Base-by-base conservation (phyloP, 2,329 filamentous ascomycete genomes). In the Cercospora sp. region DNA sequence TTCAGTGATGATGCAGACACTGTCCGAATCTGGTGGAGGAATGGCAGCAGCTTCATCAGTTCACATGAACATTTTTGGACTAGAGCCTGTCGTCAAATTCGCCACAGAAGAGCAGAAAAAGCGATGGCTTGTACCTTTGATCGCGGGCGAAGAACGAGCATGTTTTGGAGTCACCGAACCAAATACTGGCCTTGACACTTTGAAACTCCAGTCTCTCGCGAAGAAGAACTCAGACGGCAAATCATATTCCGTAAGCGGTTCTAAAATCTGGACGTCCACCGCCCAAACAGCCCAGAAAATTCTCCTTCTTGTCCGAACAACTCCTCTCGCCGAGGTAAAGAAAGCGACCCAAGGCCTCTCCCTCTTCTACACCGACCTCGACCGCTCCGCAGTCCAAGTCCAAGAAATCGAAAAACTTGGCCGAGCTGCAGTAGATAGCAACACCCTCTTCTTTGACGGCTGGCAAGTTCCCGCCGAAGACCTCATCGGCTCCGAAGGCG, bases 131-230 rank as follows among this genome's bases (percentile, higher is more conserved):
- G 66, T 70, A 4, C 81, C 81, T 1, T 68, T 83, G 60, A 81
- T 83, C 53, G 75, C 74, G 5, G 81, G 81, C 4, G 72, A 75
- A 33, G 79, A 83, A 65, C 71, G 78, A 64, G 80, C 81, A 3
- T 82, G 81, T 74, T 94, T 94, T 72, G 91, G 91, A 8, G 91
- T 94, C 60, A 94, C 91, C 12, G 71, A 72, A 58, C 71, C 71
- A 3, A 72, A 72, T 30, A 71, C 71, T 16, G 82, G 81, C 0
- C 75, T 83, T 3, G 81, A 83, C 31, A 82, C 81, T 3, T 65
- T 82, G 59, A 79, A 79, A 33, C 66, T 83, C 20, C 78, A 81
- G 65, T 80, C 79, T 0, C 65, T 74, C 5, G 81, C 81, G 0
- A 75, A 72, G 3, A 74, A 71, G 20, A 68, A 69, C 18, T 42